Evolutionary conservation across 1,139 yeast genomes (phyloP).

Genomic region (Nematodospora anomalae): DNA sequence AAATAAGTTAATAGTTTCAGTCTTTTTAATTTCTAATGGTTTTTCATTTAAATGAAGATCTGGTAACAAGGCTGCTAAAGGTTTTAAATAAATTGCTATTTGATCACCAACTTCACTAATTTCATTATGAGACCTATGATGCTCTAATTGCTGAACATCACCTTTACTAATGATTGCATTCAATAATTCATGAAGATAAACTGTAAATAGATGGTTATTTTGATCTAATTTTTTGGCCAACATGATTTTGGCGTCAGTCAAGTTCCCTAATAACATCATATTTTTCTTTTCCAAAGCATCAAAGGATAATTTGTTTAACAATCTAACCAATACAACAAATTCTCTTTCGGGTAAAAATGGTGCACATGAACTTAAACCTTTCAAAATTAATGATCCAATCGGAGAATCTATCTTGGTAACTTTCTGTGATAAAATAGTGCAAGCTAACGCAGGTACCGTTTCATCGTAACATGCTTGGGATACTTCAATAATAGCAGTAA

Average conservation of each 20-base stretch:
- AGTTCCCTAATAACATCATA: constrained; percentile 32
- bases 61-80: constrained; percentile 77
- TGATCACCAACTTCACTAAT: constrained; percentile 76
- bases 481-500: constrained; percentile 70
- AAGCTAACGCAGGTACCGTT: constrained; percentile 75
- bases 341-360: constrained; percentile 60
- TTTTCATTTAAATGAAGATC: constrained; percentile 40
- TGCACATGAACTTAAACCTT: constrained; percentile 60
- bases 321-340: constrained; percentile 52
- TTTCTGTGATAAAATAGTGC: constrained; percentile 83
- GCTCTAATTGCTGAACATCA: constrained; percentile 76
- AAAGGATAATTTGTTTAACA: constrained; percentile 40
- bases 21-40: constrained; percentile 41
- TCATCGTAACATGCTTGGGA: constrained; percentile 70
- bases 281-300: constrained; percentile 37
- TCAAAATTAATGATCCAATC: constrained; percentile 45
- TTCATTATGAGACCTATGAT: constrained; percentile 78
- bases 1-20: constrained; percentile 56
- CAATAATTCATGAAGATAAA: constrained; percentile 66
- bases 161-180: constrained; percentile 74
- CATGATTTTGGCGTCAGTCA: constrained; percentile 49
- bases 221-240: constrained; percentile 51
- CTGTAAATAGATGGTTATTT: constrained; percentile 49
- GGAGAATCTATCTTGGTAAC: constrained; percentile 45
- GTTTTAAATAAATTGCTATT: constrained; percentile 65